Evolutionary conservation across 345 rosid species (phyloP), one percentile per base, ranked within the genome.

Genomic region (Brassica napus): DNA sequence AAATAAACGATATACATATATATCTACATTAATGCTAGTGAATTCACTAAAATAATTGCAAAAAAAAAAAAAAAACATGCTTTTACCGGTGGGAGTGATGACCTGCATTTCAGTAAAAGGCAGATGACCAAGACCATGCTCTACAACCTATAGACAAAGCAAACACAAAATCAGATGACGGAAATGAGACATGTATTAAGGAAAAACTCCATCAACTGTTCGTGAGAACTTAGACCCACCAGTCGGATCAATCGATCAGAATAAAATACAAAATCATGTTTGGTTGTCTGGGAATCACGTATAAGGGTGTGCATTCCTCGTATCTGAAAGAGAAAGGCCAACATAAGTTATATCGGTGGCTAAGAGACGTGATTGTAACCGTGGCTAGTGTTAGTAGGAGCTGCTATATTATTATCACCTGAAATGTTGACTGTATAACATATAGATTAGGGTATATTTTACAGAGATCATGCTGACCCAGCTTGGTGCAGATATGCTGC

Each of bases 301-400:
- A 93, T 90, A 31, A 93, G 95, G 68, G 98, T 93, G 86, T 93
- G 98, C 98, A 93, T 93, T 65, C 98, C 98, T 71, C 95, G 86
- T 77, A 91, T 93, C 98, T 93, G 88, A 83, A 88, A 64, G 72
- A 66, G 44, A 47, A 69, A 26, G 14, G 28, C 65, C 52, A 60
- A 61, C 9, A 31, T 57, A 67, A 59, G 57, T 76, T 68, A 10
- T 34, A 5, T 65, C 6, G 64, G 26, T 34, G 34, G 68, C 63
- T 63, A 62, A 32, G 16, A 34, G 6, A 14, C 11, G 15, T 24
- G 58, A 54, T 23, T 37, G 15, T 47, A 65, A 52, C 55, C 3
- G 37, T 72, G 35, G 21, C 62, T 31, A 49, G 52, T 18, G 14
- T 16, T 64, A 6, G 28, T 5, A 34, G 3, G 26, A 66, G 18